Evolutionary conservation across 2,329 filamentous ascomycete species (phyloP).

Genomic region (Ascochyta viciae-villosae): DNA sequence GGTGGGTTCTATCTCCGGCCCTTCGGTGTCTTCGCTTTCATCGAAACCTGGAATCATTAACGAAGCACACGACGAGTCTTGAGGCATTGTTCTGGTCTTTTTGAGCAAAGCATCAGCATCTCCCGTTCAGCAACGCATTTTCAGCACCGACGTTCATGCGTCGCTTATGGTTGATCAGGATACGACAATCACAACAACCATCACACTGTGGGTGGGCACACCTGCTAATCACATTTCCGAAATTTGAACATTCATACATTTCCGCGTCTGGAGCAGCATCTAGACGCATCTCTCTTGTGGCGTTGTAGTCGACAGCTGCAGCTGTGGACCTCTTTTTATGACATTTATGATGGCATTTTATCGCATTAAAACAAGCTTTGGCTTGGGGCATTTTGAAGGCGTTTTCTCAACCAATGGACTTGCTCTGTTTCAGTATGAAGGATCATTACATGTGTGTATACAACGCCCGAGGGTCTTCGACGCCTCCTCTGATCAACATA

Average conservation of each 20-base stretch:
- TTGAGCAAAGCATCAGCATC: conserved; percentile 35
- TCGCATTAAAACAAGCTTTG: conserved; percentile 8
- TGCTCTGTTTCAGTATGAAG: neutral
- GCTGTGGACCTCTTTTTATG: conserved; percentile 2
- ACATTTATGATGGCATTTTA: conserved; percentile 9
- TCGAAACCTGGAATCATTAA: conserved; percentile 48
- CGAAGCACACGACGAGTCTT: conserved; percentile 50
- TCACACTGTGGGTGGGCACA: neutral
- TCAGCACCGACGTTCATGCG: conserved; percentile 9
- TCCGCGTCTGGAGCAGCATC: conserved; percentile 6
- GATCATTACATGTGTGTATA: conserved; percentile 13
- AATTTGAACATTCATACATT: conserved; percentile 3
- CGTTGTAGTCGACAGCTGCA: conserved; percentile 3
- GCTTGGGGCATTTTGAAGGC: conserved; percentile 13
- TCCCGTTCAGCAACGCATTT: conserved; percentile 19
- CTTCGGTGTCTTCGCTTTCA: conserved; percentile 36
- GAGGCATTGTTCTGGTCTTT: conserved; percentile 25
- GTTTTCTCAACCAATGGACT: conserved; percentile 1
- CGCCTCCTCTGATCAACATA: conserved; percentile 9
- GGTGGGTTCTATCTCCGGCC: conserved; percentile 41
- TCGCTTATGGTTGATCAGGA: conserved; percentile 2
- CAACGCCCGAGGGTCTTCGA: conserved; percentile 1
- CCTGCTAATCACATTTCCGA: neutral
- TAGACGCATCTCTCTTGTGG: conserved; percentile 9
- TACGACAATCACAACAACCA: neutral